Base-by-base conservation (phyloP, 1,284 basidiomycete genomes). In the Waitea zeae region DNA sequence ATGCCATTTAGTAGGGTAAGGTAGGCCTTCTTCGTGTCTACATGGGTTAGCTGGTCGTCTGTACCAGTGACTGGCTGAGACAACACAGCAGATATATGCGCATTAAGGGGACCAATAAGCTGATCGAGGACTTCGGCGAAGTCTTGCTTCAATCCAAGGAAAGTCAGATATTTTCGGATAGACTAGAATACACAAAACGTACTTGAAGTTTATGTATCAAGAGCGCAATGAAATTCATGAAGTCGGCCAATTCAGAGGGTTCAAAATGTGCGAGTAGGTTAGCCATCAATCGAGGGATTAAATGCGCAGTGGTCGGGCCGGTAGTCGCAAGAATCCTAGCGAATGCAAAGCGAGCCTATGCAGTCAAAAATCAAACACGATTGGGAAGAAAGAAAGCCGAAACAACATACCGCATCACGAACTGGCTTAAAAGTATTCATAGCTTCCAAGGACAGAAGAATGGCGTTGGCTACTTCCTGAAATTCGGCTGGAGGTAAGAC, bases 121-220 rank as follows among this genome's bases (percentile, higher is more conserved):
- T 93, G 76, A 51, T 98, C 90, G 41, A 98, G 61, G 17, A 96
- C 88, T 41, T 75, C 61, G 42, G 76, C 76, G 54, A 96, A 70
- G 43, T 84, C 75, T 43, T 66, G 36, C 35, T 43, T 30, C 34
- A 20, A 20, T 13, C 12, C 6, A 7, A 29, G 13, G 9, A 24
- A 22, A 5, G 13, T 22, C 12, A 17, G n/a, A 20, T 14, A 15
- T 17, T 15, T 20, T 4, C 27, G 34, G 20, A 5, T 4, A 29
- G 3, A 28, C 14, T 11, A 29, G 7, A 27, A 6, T n/a, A n/a
- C n/a, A 14, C 7, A 15, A 13, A n/a, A 49, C 67, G 44, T 41
- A 88, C 89, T 65, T 89, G 86, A 42, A 98, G 73, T 49, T 86
- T 87, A 55, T 95, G 88, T 40, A 93, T 81, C 39, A 98, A 61